A percentile compares a stretch with the other conserved stretches of the same genome.
phyloP scores from a whole-genome alignment of 257 asterid genomes.

The Solanum megistacrolobum region DNA sequence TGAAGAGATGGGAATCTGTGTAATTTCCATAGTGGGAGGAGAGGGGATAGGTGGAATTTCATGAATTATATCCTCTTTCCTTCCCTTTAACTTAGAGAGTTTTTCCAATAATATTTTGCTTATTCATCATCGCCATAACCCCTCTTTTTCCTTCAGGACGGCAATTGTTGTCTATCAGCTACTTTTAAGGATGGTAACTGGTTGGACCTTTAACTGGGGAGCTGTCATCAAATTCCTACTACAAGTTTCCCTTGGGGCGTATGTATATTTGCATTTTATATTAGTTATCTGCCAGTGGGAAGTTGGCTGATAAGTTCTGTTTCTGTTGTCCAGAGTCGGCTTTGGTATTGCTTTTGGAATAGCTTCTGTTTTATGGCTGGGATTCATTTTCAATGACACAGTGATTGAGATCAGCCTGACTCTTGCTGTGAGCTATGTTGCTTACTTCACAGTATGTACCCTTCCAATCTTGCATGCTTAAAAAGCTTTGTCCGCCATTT shows the following conservation, averaged over 20 bases:
- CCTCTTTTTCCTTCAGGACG: constrained; percentile 56
- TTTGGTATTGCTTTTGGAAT: constrained; percentile 86
- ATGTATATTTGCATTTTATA: constrained; percentile 29
- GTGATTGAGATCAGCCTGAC: constrained; percentile 86
- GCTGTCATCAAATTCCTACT: constrained; percentile 48
- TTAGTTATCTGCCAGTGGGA: constrained; percentile 4
- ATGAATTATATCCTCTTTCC: neutral
- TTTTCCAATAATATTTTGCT: neutral
- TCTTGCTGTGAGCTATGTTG: constrained; percentile 91
- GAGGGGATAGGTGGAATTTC: neutral
- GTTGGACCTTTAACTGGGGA: constrained; percentile 74
- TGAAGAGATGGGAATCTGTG: neutral
- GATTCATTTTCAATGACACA: constrained; percentile 95
- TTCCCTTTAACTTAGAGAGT: neutral
- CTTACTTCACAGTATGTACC: constrained; percentile 76
- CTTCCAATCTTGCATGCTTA: constrained; percentile 9
- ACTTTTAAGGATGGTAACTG: constrained; percentile 72
- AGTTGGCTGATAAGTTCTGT: constrained; percentile 18
- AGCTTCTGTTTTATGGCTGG: constrained; percentile 85
- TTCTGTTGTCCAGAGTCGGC: constrained; percentile 51
- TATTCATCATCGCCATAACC: neutral
- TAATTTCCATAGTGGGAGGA: neutral
- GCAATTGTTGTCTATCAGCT: constrained; percentile 92
- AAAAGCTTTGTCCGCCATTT: neutral
- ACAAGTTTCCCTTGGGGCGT: constrained; percentile 93